Conservation (phyloP, 2,329 filamentous ascomycete genomes). For the Curvularia spicifera region DNA sequence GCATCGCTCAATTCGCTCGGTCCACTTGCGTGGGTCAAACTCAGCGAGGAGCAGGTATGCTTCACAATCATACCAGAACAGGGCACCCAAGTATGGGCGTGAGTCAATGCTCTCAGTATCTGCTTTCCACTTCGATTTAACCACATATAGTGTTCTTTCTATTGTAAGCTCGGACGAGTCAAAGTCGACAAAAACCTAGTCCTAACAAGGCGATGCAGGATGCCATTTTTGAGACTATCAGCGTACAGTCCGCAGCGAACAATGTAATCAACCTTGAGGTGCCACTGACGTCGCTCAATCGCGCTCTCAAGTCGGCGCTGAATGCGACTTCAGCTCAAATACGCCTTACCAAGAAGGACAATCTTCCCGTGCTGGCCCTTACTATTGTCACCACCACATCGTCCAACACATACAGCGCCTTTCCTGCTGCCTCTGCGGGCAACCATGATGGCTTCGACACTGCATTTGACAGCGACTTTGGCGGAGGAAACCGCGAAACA, state of each 20-base stretch:
- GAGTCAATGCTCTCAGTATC: slow-evolving; percentile 51
- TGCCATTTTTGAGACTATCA: slow-evolving; percentile 87
- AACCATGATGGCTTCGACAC: slow-evolving; percentile 39
- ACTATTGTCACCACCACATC: slow-evolving; percentile 80
- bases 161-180: slow-evolving; percentile 52
- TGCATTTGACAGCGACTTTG: slow-evolving; percentile 33
- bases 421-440: slow-evolving; percentile 33
- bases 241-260: slow-evolving; percentile 81
- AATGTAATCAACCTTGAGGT: slow-evolving; percentile 98
- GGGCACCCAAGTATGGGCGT: slow-evolving; percentile 96
- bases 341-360: slow-evolving; percentile 90
- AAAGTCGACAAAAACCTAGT: neutral
- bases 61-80: slow-evolving; percentile 96
- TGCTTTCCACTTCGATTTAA: slow-evolving; percentile 27
- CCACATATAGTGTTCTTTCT: slow-evolving; percentile 47
- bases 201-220: slow-evolving; percentile 61
- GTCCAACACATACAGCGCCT: slow-evolving; percentile 54
- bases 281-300: slow-evolving; percentile 83
- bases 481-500: slow-evolving; percentile 76
- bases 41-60: slow-evolving; percentile 84
- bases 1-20: slow-evolving; percentile 70
- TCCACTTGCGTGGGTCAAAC: slow-evolving; percentile 87
- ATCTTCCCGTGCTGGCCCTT: slow-evolving; percentile 82
- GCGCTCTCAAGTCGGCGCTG: slow-evolving; percentile 87
- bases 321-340: slow-evolving; percentile 82